Percentiles rank a stretch among this genome's conserved stretches.
Conservation (phyloP, 306 rosid genomes). For the Ormosia emarginata region DNA sequence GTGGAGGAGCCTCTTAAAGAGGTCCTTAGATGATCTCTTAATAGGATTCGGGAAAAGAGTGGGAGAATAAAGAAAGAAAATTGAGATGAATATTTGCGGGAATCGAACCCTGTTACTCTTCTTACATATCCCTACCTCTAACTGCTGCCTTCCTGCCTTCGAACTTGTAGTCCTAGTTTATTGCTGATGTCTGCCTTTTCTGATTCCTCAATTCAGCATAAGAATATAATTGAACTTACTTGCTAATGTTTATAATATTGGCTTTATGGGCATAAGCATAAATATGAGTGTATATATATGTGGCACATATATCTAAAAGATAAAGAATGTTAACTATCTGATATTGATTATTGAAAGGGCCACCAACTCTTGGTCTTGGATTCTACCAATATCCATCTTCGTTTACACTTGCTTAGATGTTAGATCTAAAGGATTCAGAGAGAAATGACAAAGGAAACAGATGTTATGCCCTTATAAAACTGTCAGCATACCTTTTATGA, state of each 20-base stretch:
- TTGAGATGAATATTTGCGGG: too few relatives aligned
- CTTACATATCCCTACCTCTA: too few relatives aligned
- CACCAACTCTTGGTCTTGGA: background rate
- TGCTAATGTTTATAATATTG: background rate
- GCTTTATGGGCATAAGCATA: background rate
- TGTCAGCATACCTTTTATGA: background rate
- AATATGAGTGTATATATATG: background rate
- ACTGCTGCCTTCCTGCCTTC: too few relatives aligned
- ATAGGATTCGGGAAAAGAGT: too few relatives aligned
- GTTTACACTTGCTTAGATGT: background rate
- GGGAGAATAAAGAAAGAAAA: too few relatives aligned
- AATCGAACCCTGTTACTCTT: too few relatives aligned
- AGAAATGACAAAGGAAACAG: background rate
- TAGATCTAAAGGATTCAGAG: background rate
- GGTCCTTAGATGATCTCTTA: too few relatives aligned
- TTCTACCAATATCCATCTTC: background rate
- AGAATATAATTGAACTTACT: background rate
- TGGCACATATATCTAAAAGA: background rate
- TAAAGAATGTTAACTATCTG: background rate
- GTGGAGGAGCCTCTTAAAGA: too few relatives aligned
- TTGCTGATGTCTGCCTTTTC: conserved; percentile 11
- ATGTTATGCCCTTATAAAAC: background rate
- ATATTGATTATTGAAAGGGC: background rate
- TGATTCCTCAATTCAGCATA: conserved; percentile 15
- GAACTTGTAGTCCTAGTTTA: conserved; percentile 16